Base-by-base conservation (phyloP, 129 eudicot genomes). In the Tanacetum coccineum region DNA sequence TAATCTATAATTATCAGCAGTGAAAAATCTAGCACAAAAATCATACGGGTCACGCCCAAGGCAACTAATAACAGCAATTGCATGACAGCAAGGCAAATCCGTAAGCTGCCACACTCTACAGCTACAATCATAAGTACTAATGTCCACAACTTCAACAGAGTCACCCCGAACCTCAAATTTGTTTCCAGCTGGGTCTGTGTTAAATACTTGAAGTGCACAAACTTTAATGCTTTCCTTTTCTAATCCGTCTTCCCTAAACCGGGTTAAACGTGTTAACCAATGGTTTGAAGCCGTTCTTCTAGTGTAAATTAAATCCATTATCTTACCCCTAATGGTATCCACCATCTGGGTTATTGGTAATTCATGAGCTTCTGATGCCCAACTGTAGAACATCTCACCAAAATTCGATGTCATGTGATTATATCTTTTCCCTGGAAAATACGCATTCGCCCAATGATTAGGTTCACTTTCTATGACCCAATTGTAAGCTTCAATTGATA, bases 271-370 rank as follows among this genome's bases (percentile, higher is more conserved):
- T 0, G 84, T 75, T 67, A 78, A 25, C 98, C 98, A 92, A 59
- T 79, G 87, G 30, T 55, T 67, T 8, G 96, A 88, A 13, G 82
- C 83, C 13, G 70, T 15, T 55, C 85, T 81, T 66, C 96, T 77
- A 28, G 80, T 21, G 80, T 76, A 77, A 26, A 86, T 85, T 47
- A 92, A 68, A 63, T 92, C 96, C 91, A 77, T 86, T 53, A 92
- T 92, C 80, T 84, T 92, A 30, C 75, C 72, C 15, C 87, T 81
- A 28, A 92, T 79, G 2, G 85, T 80, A 77, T 92, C 98, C 25
- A 92, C 95, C 98, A 92, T 88, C 71, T 88, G 98, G 56, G 96
- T 92, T 67, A 92, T 92, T 40, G 98, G 98, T 77, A 88, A 75
- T 51, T 90, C 95, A 62, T 90, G 82, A 2, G 95, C 98, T 54